Conservation (phyloP, 2,329 filamentous ascomycete species). For the Cadophora luteo-olivacea region DNA sequence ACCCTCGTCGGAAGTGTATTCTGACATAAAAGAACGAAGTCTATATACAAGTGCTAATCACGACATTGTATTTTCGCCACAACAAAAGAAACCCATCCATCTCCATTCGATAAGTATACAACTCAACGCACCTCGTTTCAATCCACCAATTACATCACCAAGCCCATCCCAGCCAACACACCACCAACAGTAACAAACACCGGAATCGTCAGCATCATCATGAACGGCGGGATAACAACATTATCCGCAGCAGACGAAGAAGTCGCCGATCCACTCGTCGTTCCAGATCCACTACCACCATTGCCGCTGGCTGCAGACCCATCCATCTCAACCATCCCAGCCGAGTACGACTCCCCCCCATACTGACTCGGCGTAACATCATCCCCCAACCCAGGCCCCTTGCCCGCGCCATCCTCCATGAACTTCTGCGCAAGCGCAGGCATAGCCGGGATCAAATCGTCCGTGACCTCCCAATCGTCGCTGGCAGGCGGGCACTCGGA, state of each 20-base stretch:
- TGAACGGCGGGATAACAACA: slow-evolving; percentile 9
- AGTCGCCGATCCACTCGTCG: neutral
- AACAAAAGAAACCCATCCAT: neutral
- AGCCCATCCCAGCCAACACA: slow-evolving; percentile 16
- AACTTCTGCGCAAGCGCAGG: slow-evolving; percentile 50
- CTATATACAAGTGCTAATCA: slow-evolving; percentile 14
- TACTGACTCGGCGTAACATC: slow-evolving; percentile 20
- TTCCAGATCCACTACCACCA: neutral
- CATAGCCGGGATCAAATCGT: slow-evolving; percentile 54
- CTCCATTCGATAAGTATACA: neutral
- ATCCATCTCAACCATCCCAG: slow-evolving; percentile 16
- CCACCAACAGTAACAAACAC: slow-evolving; percentile 12
- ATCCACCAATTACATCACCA: slow-evolving; percentile 4
- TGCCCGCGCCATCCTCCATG: slow-evolving; percentile 56
- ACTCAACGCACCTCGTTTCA: neutral
- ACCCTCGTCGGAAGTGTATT: slow-evolving; percentile 5
- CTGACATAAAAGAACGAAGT: slow-evolving; percentile 9
- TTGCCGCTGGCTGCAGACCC: slow-evolving; percentile 3
- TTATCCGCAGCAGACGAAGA: slow-evolving; percentile 12
- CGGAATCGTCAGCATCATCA: slow-evolving; percentile 3
- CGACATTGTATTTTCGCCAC: neutral
- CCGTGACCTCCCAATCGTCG: slow-evolving; percentile 55
- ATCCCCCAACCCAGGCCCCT: slow-evolving; percentile 17
- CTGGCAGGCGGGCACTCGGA: slow-evolving; percentile 54
- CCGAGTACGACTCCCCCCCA: slow-evolving; percentile 21